Base-by-base conservation (phyloP, 352 stramenopile genomes). In the Pythium brachiatum region DNA sequence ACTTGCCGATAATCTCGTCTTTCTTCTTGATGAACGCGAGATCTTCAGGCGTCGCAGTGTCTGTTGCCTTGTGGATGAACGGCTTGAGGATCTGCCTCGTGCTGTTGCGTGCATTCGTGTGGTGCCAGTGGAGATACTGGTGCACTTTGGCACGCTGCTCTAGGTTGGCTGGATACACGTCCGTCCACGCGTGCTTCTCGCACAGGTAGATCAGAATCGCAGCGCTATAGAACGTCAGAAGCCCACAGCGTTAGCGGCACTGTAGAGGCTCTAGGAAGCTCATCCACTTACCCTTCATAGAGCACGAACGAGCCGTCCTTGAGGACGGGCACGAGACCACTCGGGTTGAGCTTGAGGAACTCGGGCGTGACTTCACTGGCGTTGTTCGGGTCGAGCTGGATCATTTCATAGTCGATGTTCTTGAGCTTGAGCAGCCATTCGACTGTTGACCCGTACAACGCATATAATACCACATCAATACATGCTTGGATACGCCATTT, bases 101-200 rank as follows among this genome's bases (percentile, higher is more conserved):
- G 56, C 73, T 64, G 29, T 75, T 48, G 18, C 80, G 80, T 27
- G 68, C 65, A 57, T 79, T 83, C 36, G 69, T 86, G 74, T 90
- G 81, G 66, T 90, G 79, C 81, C 81, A 90, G 75, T 88, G 75
- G n/a, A 90, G 54, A 52, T 84, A 87, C 68, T 90, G 47, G 66
- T 88, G 76, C 15, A 90, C 32, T 55, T 87, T 87, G 20, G 76
- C 78, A 32, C 72, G 81, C 51, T 76, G 48, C 0, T 65, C 18
- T 1, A 44, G 15, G 27, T 85, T 69, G 5, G n/a, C 69, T 23
- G 78, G 79, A 47, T 82, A 84, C 32, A 85, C 26, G 48, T 81
- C 74, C 5, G 66, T 80, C 77, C 77, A 89, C 15, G 46, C 53
- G 57, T 76, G 68, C 61, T 79, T 84, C 51, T 86, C 73, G 5